A percentile compares a stretch with the other conserved stretches of the same genome.
Evolutionary conservation across 768 basidiomycete genomes (phyloP).

Genomic region (Lactarius quietus): DNA sequence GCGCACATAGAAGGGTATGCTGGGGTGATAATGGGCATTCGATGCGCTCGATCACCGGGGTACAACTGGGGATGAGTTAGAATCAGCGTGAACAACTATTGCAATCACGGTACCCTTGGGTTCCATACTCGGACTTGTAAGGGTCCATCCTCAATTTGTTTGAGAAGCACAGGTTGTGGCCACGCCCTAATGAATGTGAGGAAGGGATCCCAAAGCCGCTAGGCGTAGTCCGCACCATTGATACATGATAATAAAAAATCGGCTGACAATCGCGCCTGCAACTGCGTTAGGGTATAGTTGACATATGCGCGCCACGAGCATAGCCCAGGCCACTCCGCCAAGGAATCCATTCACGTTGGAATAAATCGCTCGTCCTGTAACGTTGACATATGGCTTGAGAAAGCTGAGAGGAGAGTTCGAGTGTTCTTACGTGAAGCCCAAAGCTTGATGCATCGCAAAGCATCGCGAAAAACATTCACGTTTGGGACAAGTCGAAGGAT

Average conservation of each 20-base stretch:
- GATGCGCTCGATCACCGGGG: slow-evolving; percentile 87
- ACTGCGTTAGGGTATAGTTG: slow-evolving; percentile 95
- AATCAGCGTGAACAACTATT: slow-evolving; percentile 6
- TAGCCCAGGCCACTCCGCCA: slow-evolving; percentile 98
- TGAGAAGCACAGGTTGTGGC: slow-evolving; percentile 97
- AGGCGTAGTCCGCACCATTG: slow-evolving; percentile 65
- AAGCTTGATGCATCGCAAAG: slow-evolving; percentile 92
- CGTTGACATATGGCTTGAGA: slow-evolving; percentile 6
- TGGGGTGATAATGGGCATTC: slow-evolving; percentile 99
- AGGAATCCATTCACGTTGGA: slow-evolving; percentile 98
- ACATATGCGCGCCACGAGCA: slow-evolving; percentile 98
- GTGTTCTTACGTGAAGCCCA: slow-evolving; percentile 86
- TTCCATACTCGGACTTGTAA: slow-evolving; percentile 97
- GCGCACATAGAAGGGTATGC: slow-evolving; percentile 99
- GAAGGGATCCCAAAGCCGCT: not conserved
- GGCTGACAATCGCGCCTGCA: slow-evolving; percentile 92
- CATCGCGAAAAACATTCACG: slow-evolving; percentile 90
- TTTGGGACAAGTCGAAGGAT: slow-evolving; percentile 94
- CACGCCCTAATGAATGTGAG: slow-evolving; percentile 65
- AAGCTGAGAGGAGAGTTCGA: not conserved
- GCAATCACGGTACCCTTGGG: slow-evolving; percentile 61
- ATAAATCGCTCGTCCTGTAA: slow-evolving; percentile 87
- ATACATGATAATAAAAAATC: slow-evolving; percentile 98
- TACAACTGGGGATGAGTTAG: slow-evolving; percentile 55
- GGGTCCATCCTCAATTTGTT: slow-evolving; percentile 95